Evolutionary conservation across 164 flowering plant species (phyloP), one percentile per base, ranked within the genome.

Genomic region (Annona cherimola): DNA sequence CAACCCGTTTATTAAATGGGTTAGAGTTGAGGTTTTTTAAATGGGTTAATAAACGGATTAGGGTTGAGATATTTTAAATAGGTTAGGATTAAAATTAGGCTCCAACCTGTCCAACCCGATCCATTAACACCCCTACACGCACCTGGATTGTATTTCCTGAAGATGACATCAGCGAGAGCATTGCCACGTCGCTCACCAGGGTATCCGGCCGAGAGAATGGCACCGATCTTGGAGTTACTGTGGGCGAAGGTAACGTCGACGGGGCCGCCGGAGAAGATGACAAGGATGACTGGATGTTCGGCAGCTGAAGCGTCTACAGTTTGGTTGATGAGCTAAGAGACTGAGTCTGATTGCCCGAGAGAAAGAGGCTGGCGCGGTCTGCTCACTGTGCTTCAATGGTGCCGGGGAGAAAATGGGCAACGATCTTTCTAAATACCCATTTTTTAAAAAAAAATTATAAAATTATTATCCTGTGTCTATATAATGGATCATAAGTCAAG

Each of bases 131-230:
- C 1, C 1, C 35, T 18, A 5, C 46, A 45, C 44, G 78, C 42
- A 83, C 83, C 82, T 12, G 80, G 76, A 14, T 77, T 77, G 54
- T 66, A 44, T 26, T 26, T 26, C 35, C 35, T 1, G 35, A 26
- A 26, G 35, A 26, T 40, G 63, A 83, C 75, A 54, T 85, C 79
- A 0, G 86, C 81, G 2, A 85, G 70, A 5, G 84, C 86, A 4
- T 43, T 35, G 5, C 84, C 88, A 0, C 86, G 86, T 67, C 78
- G 82, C 46, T 80, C 81, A 45, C 88, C 86, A 1, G 88, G 88
- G 68, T 83, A 85, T 11, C 88, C 86, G 57, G 77, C 86, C 88
- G 86, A 85, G 20, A 85, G 16, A 1, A 85, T 85, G 71, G 77
- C 63, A 4, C 77, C 73, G 60, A 81, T 73, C 9, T 79, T 70